Conservation (phyloP, 768 basidiomycete genomes). For the Gloeopeniophorella convolvens region DNA sequence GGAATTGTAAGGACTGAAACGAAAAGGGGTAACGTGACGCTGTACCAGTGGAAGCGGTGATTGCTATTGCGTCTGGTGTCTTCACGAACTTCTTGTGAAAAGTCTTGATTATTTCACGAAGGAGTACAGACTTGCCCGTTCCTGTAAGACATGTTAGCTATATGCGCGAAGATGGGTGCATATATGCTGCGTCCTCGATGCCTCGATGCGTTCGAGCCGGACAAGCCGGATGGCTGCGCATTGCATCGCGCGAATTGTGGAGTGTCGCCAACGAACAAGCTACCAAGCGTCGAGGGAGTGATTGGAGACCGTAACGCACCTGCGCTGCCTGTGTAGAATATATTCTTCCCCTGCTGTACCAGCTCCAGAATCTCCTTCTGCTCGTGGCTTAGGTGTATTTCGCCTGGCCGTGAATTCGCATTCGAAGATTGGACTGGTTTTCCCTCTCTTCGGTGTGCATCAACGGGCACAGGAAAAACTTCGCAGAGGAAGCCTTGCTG, state of each 20-base stretch:
- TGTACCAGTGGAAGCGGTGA: conserved; percentile 90
- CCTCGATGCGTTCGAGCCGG: conserved; percentile 8
- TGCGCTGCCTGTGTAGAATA: conserved; percentile 98
- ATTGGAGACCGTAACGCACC: conserved; percentile 44
- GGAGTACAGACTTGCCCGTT: conserved; percentile 92
- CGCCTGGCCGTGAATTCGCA: conserved; percentile 29
- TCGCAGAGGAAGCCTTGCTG: neutral
- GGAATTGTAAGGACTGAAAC: neutral
- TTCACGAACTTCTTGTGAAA: conserved; percentile 52
- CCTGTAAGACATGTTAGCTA: conserved; percentile 40
- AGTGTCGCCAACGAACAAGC: no score
- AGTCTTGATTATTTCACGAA: conserved; percentile 82
- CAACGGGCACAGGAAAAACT: no score
- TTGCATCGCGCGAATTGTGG: no score
- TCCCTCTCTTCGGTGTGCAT: no score
- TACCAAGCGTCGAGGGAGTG: no score
- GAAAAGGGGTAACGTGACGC: conserved; percentile 1
- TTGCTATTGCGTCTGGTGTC: conserved; percentile 68
- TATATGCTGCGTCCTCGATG: conserved; percentile 1
- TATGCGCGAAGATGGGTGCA: neutral
- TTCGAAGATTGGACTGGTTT: no score
- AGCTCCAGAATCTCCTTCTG: conserved; percentile 79
- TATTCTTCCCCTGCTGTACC: conserved; percentile 62
- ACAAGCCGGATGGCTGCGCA: no score
- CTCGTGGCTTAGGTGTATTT: conserved; percentile 71